phyloP scores from a whole-genome alignment of 306 rosid species.

The Fragaria iinumae region DNA sequence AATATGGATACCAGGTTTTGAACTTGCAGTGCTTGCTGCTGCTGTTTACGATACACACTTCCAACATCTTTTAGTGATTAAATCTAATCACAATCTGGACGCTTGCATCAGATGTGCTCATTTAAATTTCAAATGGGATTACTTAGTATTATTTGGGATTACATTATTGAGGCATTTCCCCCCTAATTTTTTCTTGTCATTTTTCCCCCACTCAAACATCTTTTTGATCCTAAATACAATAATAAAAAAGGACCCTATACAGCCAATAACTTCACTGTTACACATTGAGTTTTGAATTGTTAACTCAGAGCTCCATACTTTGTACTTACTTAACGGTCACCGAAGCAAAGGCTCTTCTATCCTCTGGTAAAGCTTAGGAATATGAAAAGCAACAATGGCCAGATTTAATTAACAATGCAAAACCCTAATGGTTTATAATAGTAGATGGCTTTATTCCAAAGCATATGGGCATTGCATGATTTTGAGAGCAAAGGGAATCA shows the following conservation, averaged over 20 bases:
- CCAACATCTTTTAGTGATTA: neutral
- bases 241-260: neutral
- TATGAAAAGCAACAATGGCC: conserved; percentile 21
- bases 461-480: conserved; percentile 56
- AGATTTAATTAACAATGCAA: neutral
- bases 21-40: neutral
- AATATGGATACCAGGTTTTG: neutral
- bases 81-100: neutral
- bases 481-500: conserved; percentile 84
- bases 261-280: neutral
- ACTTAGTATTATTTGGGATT: neutral
- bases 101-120: neutral
- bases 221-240: neutral
- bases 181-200: neutral
- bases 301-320: conserved; percentile 13
- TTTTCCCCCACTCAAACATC: neutral
- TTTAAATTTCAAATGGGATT: conserved; percentile 1
- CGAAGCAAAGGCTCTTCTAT: conserved; percentile 13
- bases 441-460: conserved; percentile 48
- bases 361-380: conserved; percentile 9
- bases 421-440: conserved; percentile 17
- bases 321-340: conserved; percentile 11
- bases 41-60: neutral
- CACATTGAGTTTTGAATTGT: neutral
- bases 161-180: neutral